Evolutionary conservation across 2,329 filamentous ascomycete genomes (phyloP).

Genomic region (Simplicillium sp.): DNA sequence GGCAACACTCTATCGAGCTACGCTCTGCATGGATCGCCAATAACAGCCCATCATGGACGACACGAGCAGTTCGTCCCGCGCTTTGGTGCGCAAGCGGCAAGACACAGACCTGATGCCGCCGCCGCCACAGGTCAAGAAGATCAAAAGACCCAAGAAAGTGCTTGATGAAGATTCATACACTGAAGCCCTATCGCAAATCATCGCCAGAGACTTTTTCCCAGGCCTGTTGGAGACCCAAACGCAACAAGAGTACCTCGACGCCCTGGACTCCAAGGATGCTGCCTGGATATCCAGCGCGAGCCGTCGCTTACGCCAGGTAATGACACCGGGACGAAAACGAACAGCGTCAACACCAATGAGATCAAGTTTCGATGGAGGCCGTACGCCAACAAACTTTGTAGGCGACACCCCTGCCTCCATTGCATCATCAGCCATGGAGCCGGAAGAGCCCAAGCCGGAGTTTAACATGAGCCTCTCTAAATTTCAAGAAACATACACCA

Average conservation of each 20-base stretch:
- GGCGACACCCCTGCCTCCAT: conserved; percentile 67
- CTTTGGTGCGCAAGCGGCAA: conserved; percentile 60
- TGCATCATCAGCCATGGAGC: conserved; percentile 23
- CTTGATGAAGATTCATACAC: conserved; percentile 94
- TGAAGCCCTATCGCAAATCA: conserved; percentile 82
- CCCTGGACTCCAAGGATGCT: conserved; percentile 74
- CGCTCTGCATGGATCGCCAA: not conserved
- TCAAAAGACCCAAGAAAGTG: conserved; percentile 80
- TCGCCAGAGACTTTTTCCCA: conserved; percentile 93
- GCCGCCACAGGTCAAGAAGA: conserved; percentile 74
- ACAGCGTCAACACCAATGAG: conserved; percentile 10
- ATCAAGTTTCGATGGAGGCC: conserved; percentile 21
- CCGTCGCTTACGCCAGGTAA: conserved; percentile 61
- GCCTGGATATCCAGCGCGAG: conserved; percentile 81
- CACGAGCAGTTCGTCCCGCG: conserved; percentile 30
- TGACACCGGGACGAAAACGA: conserved; percentile 60
- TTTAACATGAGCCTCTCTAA: conserved; percentile 71
- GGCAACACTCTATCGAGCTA: not conserved
- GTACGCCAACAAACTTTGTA: conserved; percentile 57
- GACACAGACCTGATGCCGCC: conserved; percentile 73
- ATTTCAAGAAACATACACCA: conserved; percentile 91
- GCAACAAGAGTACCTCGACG: conserved; percentile 87
- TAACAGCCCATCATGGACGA: conserved; percentile 3
- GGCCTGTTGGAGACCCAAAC: conserved; percentile 77
- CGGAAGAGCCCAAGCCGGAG: conserved; percentile 46